Evolutionary conservation across 345 rosid species (phyloP).

Genomic region (Rhodamnia argentea): DNA sequence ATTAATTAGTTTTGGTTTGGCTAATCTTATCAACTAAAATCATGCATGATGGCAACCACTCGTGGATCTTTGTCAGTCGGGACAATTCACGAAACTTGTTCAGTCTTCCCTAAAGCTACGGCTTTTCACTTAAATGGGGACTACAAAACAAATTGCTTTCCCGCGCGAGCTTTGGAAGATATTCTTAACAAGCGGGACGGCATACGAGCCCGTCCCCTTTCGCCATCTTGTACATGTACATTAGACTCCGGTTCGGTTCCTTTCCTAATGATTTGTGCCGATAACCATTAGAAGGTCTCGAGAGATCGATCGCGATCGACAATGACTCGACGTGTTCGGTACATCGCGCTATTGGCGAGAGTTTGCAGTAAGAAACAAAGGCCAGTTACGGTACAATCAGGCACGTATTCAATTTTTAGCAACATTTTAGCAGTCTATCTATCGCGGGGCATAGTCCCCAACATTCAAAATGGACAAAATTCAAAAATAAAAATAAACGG

Average conservation of each 20-base stretch:
- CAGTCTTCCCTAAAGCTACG: neutral
- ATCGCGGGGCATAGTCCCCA: no score
- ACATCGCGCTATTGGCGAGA: neutral
- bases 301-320: neutral
- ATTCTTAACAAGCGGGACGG: neutral
- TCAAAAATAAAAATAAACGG: neutral
- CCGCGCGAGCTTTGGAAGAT: neutral
- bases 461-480: neutral
- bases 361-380: neutral
- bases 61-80: neutral
- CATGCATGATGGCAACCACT: neutral
- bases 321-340: neutral
- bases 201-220: neutral
- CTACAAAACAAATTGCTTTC: neutral
- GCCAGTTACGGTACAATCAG: neutral
- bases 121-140: neutral
- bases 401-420: neutral
- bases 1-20: neutral
- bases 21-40: neutral
- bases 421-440: neutral
- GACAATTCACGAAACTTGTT: neutral
- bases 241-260: neutral
- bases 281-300: neutral
- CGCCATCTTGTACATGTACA: accelerated
- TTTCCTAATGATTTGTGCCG: neutral